A percentile compares a stretch with the other conserved stretches of the same genome.
These are phyloP conservation scores for Colletotrichum cereale DNA, from an alignment of 2,329 filamentous ascomycete genomes.

Conservation along the genomic window DNA sequence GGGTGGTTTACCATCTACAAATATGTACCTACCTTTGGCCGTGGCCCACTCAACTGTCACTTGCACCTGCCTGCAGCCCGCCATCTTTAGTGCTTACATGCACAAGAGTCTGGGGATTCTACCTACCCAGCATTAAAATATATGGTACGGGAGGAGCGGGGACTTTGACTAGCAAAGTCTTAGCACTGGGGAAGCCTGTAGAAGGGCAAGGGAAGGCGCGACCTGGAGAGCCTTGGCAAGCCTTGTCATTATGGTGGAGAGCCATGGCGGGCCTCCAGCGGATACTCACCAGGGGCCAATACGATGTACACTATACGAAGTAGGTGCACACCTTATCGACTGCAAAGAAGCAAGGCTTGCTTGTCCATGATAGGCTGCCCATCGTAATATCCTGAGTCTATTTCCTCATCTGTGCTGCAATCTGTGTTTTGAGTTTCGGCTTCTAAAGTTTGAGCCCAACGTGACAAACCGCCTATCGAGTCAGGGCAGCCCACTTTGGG, in stretches of 20 bases:
- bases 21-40: neutral
- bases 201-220: neutral
- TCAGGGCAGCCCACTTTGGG: neutral
- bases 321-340: neutral
- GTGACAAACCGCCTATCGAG: neutral
- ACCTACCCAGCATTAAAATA: too few species aligned
- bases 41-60: neutral
- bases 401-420: neutral
- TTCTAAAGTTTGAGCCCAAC: neutral
- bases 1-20: too few species aligned
- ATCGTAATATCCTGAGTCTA: neutral
- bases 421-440: neutral
- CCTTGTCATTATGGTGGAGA: neutral
- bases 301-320: neutral
- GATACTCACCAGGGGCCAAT: slow-evolving; percentile 14
- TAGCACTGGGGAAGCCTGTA: neutral
- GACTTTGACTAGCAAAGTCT: slow-evolving; percentile 11
- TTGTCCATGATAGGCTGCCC: neutral
- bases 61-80: slow-evolving; percentile 5
- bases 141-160: slow-evolving; percentile 26
- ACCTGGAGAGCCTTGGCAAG: neutral
- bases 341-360: neutral
- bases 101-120: slow-evolving; percentile 12
- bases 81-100: too few species aligned
- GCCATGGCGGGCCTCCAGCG: neutral